Base-by-base conservation (phyloP, 75 land plant genomes). In the Pinus taeda region DNA sequence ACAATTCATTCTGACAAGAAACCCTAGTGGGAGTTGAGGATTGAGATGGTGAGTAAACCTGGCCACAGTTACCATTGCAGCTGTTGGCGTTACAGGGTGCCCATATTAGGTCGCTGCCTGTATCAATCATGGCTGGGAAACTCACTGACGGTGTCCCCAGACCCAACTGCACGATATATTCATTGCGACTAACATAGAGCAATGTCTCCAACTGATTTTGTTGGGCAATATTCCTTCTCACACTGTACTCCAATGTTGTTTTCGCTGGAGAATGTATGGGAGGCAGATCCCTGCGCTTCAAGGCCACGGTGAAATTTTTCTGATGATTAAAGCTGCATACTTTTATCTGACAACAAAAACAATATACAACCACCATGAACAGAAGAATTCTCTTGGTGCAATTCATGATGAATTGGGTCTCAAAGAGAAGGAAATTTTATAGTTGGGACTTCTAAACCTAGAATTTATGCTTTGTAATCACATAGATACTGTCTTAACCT, bases 71-170 rank as follows among this genome's bases (percentile, higher is more conserved):
- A 2, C 18, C 18, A 0, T 17, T 65, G 69, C 69, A 65, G 33
- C 18, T 3, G 17, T 36, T 15, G 15, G n/a, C 18, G 36, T 65
- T 65, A 17, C 42, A 65, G 39, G 69, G 69, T 1, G 15, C 69
- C 82, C 83, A 82, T 13, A 82, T 82, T 33, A 82, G 71, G 55
- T 82, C 83, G 3, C 82, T 79, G 18, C 83, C 76, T 57, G 83
- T 82, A 57, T 80, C 83, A 20, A 80, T 79, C 21, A 82, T 63
- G 5, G 75, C 60, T 1, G 36, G 37, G 72, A 80, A 74, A n/a
- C 39, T 56, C 2, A 57, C 61, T 42, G 57, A 59, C 3, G 83
- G 83, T 36, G 83, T 62, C 1, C 83, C 83, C 15, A 80, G 33
- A 18, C 70, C 60, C 58, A 80, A 49, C 6, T 74, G 57, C 17